A percentile compares a stretch with the other conserved stretches of the same genome.
These are phyloP conservation scores for Aaosphaeria arxii DNA, from an alignment of 2,329 filamentous ascomycete genomes.

Conservation along the genomic window DNA sequence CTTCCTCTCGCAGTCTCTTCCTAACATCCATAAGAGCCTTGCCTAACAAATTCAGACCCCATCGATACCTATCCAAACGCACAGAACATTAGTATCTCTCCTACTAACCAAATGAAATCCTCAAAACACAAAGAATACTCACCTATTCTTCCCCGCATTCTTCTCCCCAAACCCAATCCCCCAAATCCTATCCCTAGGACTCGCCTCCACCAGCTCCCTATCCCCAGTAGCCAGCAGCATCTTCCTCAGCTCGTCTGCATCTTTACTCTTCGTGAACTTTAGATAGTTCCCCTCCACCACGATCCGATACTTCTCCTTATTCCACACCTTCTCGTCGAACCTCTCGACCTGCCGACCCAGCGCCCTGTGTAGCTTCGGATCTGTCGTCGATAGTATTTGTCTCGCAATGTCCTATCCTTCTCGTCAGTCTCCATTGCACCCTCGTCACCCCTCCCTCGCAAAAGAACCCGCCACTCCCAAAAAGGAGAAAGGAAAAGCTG, in stretches of 20 bases:
- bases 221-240: slow-evolving; percentile 58
- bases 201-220: slow-evolving; percentile 54
- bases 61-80: slow-evolving; percentile 38
- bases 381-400: slow-evolving; percentile 47
- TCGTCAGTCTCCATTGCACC: no score
- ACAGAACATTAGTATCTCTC: no score
- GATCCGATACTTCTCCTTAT: slow-evolving; percentile 39
- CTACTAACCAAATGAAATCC: no score
- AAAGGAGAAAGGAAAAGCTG: no score
- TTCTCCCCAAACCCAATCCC: slow-evolving; percentile 59
- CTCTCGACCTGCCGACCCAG: slow-evolving; percentile 55
- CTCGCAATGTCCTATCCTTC: slow-evolving; percentile 36
- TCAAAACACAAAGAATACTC: no score
- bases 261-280: slow-evolving; percentile 54
- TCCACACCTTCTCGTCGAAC: slow-evolving; percentile 55
- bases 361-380: slow-evolving; percentile 50
- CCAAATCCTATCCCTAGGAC: slow-evolving; percentile 61
- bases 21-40: slow-evolving; percentile 61
- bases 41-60: slow-evolving; percentile 66
- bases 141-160: slow-evolving; percentile 44
- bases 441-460: no score
- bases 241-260: slow-evolving; percentile 44
- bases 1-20: slow-evolving; percentile 47
- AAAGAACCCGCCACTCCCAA: no score
- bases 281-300: slow-evolving; percentile 57